Evolutionary conservation across 2,329 filamentous ascomycete species (phyloP), one percentile per base, ranked within the genome.

Genomic region (Helminthosporium solani): DNA sequence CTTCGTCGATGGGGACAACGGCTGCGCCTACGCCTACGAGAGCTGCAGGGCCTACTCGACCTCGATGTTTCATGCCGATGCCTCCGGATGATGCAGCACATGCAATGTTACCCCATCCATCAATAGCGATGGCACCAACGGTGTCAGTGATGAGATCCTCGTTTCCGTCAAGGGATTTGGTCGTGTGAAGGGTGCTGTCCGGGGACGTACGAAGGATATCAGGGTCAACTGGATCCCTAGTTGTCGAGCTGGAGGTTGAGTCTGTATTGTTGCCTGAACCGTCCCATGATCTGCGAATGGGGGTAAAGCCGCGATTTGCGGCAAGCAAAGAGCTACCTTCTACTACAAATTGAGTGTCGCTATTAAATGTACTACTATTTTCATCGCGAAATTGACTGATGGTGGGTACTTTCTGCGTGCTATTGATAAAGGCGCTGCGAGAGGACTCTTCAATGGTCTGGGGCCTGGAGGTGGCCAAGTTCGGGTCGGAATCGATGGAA

Each of bases 21-120:
- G 89, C 87, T 16, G 90, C 92, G 45, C 94, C 94, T 42, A 97
- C 83, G 7, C 94, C 92, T 12, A 97, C 88, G 14, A 99, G 79
- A 16, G 94, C 94, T 27, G 94, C 95, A 25, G 94, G 94, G 0
- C 94, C 95, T 52, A 96, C 81, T 28, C 94, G 86, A 5, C 94
- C 95, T 49, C 84, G 83, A 69, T 96, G 91, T 67, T 99, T 99
- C 92, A 99, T 96, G 21, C 94, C 92, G 66, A 99, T 99, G 1
- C 94, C 94, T 5, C 94, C 94, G 14, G 95, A 99, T 2, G 94
- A 99, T 1, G 94, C 96, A 14, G 87, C 94, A 3, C 92, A 94
- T 3, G 95, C 92, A 64, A 99, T 96, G 47, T 87, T 86, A 14
- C 94, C 94, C 57, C 80, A 82, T 40, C 81, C 80, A 63, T 99